A percentile compares a stretch with the other conserved stretches of the same genome.
Evolutionary conservation across 495 filamentous ascomycete genomes (phyloP).

Genomic region (Oidiodendron maius): DNA sequence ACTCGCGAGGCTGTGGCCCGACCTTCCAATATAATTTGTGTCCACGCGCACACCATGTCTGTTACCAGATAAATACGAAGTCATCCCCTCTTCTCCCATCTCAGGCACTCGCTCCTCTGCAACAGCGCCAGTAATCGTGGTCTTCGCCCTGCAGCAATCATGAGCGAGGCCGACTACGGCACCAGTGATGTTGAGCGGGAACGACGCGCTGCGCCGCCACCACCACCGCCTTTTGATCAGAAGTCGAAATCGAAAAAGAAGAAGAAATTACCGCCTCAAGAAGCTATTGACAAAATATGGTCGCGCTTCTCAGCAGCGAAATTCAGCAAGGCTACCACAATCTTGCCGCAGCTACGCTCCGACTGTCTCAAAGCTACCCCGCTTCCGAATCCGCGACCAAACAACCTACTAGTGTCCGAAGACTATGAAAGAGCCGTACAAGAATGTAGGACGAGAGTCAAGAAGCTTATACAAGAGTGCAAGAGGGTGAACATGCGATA

Average conservation of each 20-base stretch:
- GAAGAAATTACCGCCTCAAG: constrained; percentile 58
- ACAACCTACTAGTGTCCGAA: constrained; percentile 27
- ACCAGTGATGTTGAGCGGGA: constrained; percentile 7
- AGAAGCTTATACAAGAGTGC: constrained; percentile 79
- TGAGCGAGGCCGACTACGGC: constrained; percentile 1
- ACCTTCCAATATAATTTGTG: constrained; percentile 3
- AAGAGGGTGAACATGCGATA: constrained; percentile 84
- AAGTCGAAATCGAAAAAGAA: constrained; percentile 28
- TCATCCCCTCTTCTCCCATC: neutral
- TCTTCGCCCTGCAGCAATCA: constrained; percentile 1
- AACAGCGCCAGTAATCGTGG: neutral
- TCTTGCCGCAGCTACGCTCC: constrained; percentile 8
- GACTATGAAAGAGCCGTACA: constrained; percentile 57
- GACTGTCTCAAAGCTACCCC: neutral
- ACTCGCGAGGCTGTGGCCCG: constrained; percentile 9
- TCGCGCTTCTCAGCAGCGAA: constrained; percentile 61
- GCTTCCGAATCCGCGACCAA: constrained; percentile 34
- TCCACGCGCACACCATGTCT: neutral
- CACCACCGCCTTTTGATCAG: neutral
- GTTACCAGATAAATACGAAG: neutral
- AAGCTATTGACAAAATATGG: constrained; percentile 74
- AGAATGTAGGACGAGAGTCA: constrained; percentile 68
- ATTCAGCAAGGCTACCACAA: constrained; percentile 42
- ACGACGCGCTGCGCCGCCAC: neutral
- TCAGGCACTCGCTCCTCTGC: neutral